Evolutionary conservation across 495 filamentous ascomycete species (phyloP), one percentile per base, ranked within the genome.

Genomic region (Sordaria brevicollis): DNA sequence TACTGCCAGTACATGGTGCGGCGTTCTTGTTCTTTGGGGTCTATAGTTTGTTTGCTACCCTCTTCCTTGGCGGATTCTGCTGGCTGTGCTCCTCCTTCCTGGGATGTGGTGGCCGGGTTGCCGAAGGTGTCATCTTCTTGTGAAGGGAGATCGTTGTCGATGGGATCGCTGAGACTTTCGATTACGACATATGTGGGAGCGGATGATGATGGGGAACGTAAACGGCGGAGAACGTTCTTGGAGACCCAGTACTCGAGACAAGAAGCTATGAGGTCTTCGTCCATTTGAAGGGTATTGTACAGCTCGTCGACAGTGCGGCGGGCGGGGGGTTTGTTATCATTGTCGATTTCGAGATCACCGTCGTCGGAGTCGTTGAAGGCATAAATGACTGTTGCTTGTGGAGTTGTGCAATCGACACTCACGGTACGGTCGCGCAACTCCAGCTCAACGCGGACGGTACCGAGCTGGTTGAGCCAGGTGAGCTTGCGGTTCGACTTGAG

Each of bases 331-430:
- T 72, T 65, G 62, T 68, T 70, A 17, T 57, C 74, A n/a, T 8
- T 11, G 5, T 33, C 67, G 5, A 21, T 66, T 29, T 19, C 19
- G 2, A 6, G 5, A 19, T 43, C 54, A 2, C 70, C 54, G 19
- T 76, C 76, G 43, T 80, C 77, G 15, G 80, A 76, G 19, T 81
- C 81, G 68, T 92, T 86, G 74, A 99, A 98, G 7, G 91, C 91
- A 75, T 93, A 88, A 70, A 99, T 93, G 21, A 97, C 91, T 21
- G 90, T 92, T 34, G 95, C 95, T 81, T 97, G 91, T 84, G 92
- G 96, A 1, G 93, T 92, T 66, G 86, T 89, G 13, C 94, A 93
- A 68, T 95, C 87, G 57, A 90, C 84, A 7, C 72, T 73, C 43
- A 97, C 84, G 0, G 85, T 87, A 65, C 95, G 89, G 78, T 99